A percentile compares a stretch with the other conserved stretches of the same genome.
These are phyloP conservation scores for Aspergillus nanangensis DNA, from an alignment of 495 filamentous ascomycete genomes.

Conservation along the genomic window DNA sequence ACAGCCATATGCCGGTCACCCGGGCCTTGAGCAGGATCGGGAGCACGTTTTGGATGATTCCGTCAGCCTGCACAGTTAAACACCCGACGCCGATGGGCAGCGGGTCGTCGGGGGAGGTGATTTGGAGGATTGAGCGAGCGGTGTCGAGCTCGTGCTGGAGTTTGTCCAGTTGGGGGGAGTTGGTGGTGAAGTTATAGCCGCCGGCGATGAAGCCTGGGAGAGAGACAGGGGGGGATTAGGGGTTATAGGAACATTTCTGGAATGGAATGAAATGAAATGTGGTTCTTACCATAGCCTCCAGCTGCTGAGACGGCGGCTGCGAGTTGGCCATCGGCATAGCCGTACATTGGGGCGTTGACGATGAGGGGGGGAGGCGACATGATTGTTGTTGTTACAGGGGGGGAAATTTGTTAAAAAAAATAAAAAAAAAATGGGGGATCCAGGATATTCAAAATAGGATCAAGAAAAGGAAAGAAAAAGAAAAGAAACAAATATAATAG, in stretches of 20 bases:
- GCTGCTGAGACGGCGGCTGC: neutral
- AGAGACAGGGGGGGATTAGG: too few relatives aligned
- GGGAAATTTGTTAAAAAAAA: neutral
- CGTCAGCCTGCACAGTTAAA: neutral
- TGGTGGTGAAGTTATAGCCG: neutral
- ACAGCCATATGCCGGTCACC: neutral
- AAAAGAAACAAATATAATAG: neutral
- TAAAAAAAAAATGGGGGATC: neutral
- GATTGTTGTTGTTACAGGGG: neutral
- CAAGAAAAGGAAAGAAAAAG: too few relatives aligned
- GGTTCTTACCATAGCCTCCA: neutral
- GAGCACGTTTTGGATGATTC: neutral
- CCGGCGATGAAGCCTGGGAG: conserved; percentile 1
- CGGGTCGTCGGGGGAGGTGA: neutral
- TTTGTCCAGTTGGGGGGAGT: neutral
- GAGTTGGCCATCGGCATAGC: neutral
- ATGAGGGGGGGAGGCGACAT: neutral
- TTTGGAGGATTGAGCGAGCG: neutral
- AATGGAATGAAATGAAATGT: too few relatives aligned
- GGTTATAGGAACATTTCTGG: neutral
- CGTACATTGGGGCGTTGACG: neutral
- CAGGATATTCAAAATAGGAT: too few relatives aligned
- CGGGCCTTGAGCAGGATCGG: neutral
- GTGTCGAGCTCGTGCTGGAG: neutral
- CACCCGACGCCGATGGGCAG: neutral